Evolutionary conservation across 495 filamentous ascomycete genomes (phyloP).

Genomic region (Aspergillus steynii): DNA sequence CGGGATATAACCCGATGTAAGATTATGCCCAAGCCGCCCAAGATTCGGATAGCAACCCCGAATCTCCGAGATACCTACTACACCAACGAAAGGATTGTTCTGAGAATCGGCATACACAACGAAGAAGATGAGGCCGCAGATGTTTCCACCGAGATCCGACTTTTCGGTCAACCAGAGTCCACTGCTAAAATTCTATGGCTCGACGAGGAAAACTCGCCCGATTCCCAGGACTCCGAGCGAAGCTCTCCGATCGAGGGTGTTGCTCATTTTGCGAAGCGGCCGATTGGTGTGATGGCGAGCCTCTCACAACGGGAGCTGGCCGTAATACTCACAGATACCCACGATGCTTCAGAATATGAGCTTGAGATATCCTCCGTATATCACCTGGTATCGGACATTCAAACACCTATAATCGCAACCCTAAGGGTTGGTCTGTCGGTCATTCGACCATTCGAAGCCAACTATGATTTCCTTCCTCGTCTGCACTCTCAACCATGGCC

Average conservation of each 20-base stretch:
- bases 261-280: conserved; percentile 37
- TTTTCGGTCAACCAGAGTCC: conserved; percentile 61
- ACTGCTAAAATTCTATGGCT: conserved; percentile 51
- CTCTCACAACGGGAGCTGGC: conserved; percentile 36
- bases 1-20: conserved; percentile 50
- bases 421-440: conserved; percentile 66
- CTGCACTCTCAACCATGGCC: conserved; percentile 82
- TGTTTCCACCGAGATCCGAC: conserved; percentile 63
- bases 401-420: conserved; percentile 79
- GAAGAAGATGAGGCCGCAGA: conserved; percentile 79
- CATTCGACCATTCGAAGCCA: conserved; percentile 82
- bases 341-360: conserved; percentile 61
- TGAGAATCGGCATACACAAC: conserved; percentile 74
- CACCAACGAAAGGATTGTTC: conserved; percentile 68
- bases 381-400: conserved; percentile 73
- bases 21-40: conserved; percentile 87
- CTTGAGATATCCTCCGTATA: conserved; percentile 74
- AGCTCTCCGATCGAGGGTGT: conserved; percentile 33
- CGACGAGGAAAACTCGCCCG: conserved; percentile 30
- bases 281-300: conserved; percentile 50
- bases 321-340: conserved; percentile 37
- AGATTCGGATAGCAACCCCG: conserved; percentile 71
- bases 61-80: conserved; percentile 72
- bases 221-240: conserved; percentile 20
- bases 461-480: conserved; percentile 77